Base-by-base conservation (phyloP, 345 rosid genomes). In the Heritiera fomes region DNA sequence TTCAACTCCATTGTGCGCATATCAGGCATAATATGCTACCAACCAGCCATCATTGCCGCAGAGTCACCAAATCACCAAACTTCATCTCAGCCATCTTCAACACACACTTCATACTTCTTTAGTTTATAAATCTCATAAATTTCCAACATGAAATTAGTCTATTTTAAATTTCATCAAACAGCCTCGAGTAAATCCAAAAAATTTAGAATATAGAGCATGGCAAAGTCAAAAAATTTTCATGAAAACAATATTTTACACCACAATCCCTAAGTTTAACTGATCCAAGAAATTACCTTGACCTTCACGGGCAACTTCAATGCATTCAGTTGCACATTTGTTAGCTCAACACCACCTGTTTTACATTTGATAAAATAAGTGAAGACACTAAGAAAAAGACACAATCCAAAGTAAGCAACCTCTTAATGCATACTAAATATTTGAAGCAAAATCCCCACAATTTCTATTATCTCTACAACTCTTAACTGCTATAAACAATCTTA, bases 311-410 rank as follows among this genome's bases (percentile, higher is more conserved):
- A 40, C 43, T 40, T 40, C 6, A 40, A 40, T 40, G 43, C 43
- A 40, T 40, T 40, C 43, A 40, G 6, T 3, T 40, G 43, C 43
- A 40, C 4, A 5, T 40, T 40, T 40, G 43, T 40, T 40, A 40
- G 43, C 43, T 40, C 43, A 40, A 40, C 43, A 40, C 4, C 43
- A 40, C 43, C 4, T 40, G 43, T 40, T 78, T 78, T 76, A 65
- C 40, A 76, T 55, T 82, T 73, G 14, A 49, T 13, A 30, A 71
- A 49, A 32, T 8, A 49, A 49, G 41, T 28, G 59, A 70, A 70
- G 59, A 40, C 43, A 40, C 0, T 5, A 40, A 40, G 4, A 40
- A 40, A 40, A 40, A 3, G 4, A 40, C 2, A 40, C 43, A 40
- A 40, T 40, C 43, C 43, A 3, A 47, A 23, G 58, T 20, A 70